Conservation (phyloP, 139 green algal species). For the Coelastrella sp. region DNA sequence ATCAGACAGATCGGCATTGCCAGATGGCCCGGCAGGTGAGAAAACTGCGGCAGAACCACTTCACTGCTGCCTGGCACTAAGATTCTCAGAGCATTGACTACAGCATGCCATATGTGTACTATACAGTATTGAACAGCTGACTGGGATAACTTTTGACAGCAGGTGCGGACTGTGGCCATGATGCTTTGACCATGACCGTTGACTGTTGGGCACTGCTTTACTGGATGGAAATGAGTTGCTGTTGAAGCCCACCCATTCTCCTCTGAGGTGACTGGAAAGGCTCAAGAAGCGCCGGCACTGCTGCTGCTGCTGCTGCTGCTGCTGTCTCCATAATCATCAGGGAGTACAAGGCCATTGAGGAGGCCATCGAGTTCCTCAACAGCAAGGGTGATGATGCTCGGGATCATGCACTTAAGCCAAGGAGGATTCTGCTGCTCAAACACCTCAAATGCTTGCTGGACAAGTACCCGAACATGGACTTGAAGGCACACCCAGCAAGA, state of each 20-base stretch:
- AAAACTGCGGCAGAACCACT: background rate
- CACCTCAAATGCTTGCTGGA: background rate
- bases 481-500: background rate
- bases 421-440: background rate
- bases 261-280: background rate
- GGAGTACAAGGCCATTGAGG: background rate
- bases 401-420: background rate
- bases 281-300: background rate
- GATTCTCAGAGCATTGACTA: too few species aligned
- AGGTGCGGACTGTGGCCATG: too few species aligned
- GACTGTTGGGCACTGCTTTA: too few species aligned
- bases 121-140: too few species aligned
- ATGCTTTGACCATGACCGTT: too few species aligned
- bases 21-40: background rate
- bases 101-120: too few species aligned
- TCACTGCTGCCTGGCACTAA: background rate
- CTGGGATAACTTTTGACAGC: too few species aligned
- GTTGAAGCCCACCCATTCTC: constrained; percentile 1
- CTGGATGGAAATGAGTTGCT: background rate
- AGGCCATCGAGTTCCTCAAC: background rate
- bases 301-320: background rate
- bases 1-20: background rate
- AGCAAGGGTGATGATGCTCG: background rate
- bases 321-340: background rate
- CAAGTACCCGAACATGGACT: background rate